Base-by-base conservation (phyloP, 148 eudicot species). In the Amaranthus palmeri region DNA sequence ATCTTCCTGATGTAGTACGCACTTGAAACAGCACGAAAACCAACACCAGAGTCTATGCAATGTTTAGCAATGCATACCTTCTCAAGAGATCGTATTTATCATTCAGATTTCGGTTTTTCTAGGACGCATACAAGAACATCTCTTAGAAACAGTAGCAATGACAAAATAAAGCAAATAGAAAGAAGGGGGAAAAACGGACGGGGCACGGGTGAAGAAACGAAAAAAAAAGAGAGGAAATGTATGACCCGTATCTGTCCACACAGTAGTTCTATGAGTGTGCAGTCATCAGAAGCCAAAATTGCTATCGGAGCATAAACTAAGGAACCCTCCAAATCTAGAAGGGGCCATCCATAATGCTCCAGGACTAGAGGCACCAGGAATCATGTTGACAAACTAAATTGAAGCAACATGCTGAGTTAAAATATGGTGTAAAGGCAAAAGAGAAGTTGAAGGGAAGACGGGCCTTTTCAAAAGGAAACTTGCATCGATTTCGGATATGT, bases 181-280 rank as follows among this genome's bases (percentile, higher is more conserved):
- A 25, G 36, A 25, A 25, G 36, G 36, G 36, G 36, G n/a, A n/a
- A 25, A 25, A 25, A 25, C 36, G 36, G 36, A 25, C 36, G 0
- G 36, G 36, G 36, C 36, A 25, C 2, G 36, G 36, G 36, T 25
- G 36, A 25, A 25, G 36, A 25, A 25, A 25, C 36, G 36, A 25
- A 25, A 25, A 25, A 25, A 25, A 25, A 25, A 25, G 0, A 1
- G 36, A 25, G 36, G 36, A 70, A 11, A 74, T 88, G 72, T 90
- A 51, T 75, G 92, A 81, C 89, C 89, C 90, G 88, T 90, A 90
- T 88, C 90, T 88, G 92, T 88, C 96, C 90, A 83, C 92, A 88
- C 92, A 85, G 84, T 78, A 76, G 76, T 45, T 64, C 96, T 90
- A 61, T 65, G 86, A 65, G 82, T 86, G 89, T 79, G 87, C 83